A percentile compares a stretch with the other conserved stretches of the same genome.
Conservation (phyloP, 352 stramenopile species). For the Globisporangium recalcitrans region DNA sequence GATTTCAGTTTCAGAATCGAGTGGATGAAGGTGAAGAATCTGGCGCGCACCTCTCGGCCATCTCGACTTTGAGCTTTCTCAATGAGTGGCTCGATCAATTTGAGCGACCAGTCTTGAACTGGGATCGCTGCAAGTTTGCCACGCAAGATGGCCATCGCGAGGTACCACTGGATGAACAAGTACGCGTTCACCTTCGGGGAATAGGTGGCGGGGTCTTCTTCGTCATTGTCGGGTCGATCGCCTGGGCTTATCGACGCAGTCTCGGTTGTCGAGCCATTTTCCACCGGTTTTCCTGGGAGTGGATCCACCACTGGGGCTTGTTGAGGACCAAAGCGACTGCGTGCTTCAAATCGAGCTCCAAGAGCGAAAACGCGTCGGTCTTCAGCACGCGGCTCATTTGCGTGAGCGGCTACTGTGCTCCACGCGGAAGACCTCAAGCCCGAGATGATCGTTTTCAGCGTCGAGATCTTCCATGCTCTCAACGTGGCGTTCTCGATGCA, state of each 20-base stretch:
- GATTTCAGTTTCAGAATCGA: neutral
- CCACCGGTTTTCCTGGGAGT: neutral
- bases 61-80: neutral
- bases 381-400: neutral
- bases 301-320: constrained; percentile 15
- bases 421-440: constrained; percentile 32
- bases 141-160: neutral
- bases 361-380: constrained; percentile 3
- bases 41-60: neutral
- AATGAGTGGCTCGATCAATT: neutral
- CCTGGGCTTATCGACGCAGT: neutral
- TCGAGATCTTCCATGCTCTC: constrained; percentile 44
- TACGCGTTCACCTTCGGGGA: neutral
- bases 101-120: neutral
- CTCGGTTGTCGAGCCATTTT: too few species aligned
- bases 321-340: neutral
- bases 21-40: neutral
- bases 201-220: neutral
- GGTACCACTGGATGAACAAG: neutral
- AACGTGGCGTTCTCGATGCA: constrained; percentile 38
- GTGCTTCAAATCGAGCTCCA: constrained; percentile 12
- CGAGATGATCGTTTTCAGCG: constrained; percentile 42
- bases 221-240: neutral
- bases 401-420: too few species aligned
- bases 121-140: neutral